Conservation (phyloP, 495 filamentous ascomycete species). For the Penicillium canariense region DNA sequence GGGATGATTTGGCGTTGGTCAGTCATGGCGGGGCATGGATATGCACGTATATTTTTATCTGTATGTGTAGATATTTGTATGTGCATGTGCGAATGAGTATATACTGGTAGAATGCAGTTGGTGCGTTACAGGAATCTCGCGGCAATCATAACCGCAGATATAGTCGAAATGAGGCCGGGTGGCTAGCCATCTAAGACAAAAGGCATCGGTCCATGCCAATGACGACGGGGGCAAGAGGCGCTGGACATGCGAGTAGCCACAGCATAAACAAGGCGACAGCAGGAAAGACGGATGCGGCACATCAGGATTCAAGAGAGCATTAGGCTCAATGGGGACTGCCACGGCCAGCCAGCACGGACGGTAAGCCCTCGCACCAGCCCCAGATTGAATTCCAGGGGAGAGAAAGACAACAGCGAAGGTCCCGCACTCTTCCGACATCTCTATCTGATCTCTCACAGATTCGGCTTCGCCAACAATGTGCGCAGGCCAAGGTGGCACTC, state of each 20-base stretch:
- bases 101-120: neutral
- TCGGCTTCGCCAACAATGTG: too few relatives aligned
- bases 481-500: too few relatives aligned
- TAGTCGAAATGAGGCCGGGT: neutral
- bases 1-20: slow-evolving; percentile 30
- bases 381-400: too few relatives aligned
- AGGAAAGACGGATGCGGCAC: neutral
- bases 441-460: too few relatives aligned
- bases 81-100: neutral
- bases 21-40: slow-evolving; percentile 19
- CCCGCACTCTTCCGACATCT: too few relatives aligned
- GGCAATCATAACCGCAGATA: slow-evolving; percentile 8
- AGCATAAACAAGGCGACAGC: neutral
- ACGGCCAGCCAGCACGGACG: too few relatives aligned
- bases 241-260: neutral
- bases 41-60: neutral
- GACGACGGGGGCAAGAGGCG: slow-evolving; percentile 5
- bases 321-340: too few relatives aligned
- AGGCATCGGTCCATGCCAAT: neutral
- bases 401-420: too few relatives aligned
- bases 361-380: too few relatives aligned
- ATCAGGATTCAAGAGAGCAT: too few relatives aligned
- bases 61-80: neutral
- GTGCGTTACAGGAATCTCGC: neutral
- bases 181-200: neutral